Conservation (phyloP, 2,329 filamentous ascomycete species). For the Epichloe elymi region DNA sequence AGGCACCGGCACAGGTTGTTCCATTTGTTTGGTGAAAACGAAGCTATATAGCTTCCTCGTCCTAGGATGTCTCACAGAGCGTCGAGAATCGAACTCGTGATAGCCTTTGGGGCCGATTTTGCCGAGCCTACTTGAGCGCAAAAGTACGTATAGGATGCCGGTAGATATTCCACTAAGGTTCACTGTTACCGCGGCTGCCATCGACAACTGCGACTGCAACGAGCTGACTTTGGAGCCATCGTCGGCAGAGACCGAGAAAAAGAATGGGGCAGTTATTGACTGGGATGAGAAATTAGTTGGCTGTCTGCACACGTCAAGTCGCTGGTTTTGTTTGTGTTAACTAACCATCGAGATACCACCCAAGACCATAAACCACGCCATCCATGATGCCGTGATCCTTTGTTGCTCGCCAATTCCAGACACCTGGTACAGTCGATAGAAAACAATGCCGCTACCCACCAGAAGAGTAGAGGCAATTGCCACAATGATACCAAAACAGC, state of each 20-base stretch:
- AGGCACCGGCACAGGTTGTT: slow-evolving; percentile 9
- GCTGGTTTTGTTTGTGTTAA: slow-evolving; percentile 6
- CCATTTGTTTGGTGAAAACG: slow-evolving; percentile 11
- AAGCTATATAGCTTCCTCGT: slow-evolving; percentile 4
- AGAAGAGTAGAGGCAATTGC: slow-evolving; percentile 37
- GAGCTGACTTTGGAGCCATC: slow-evolving; percentile 24
- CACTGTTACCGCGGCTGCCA: slow-evolving; percentile 51
- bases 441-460: slow-evolving; percentile 38
- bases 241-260: slow-evolving; percentile 40
- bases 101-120: slow-evolving; percentile 34
- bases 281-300: slow-evolving; percentile 14
- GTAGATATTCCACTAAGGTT: slow-evolving; percentile 54
- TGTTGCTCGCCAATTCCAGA: slow-evolving; percentile 43
- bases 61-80: slow-evolving; percentile 8
- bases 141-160: slow-evolving; percentile 52
- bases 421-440: slow-evolving; percentile 41
- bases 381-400: slow-evolving; percentile 50
- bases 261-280: slow-evolving; percentile 50
- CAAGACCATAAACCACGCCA: slow-evolving; percentile 53
- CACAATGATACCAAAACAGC: slow-evolving; percentile 41
- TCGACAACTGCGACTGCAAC: slow-evolving; percentile 32
- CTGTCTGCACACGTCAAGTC: not conserved
- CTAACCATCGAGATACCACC: slow-evolving; percentile 45
- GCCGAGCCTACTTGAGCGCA: slow-evolving; percentile 48
- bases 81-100: slow-evolving; percentile 32